Base-by-base conservation (phyloP, 306 rosid genomes). In the Psophocarpus tetragonolobus region DNA sequence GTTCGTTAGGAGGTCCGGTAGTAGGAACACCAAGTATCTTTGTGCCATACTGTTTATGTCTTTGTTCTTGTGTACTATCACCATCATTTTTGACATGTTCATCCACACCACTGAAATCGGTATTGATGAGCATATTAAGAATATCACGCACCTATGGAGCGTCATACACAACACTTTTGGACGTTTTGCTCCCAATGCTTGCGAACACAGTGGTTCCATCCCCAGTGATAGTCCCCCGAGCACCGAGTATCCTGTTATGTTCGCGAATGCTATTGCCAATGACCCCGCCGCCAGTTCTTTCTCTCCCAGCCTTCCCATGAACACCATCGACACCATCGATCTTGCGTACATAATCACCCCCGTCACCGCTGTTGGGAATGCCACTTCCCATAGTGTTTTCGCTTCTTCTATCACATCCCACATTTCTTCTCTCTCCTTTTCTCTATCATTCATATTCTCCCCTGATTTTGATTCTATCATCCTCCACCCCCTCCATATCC, bases 191-290 rank as follows among this genome's bases (percentile, higher is more conserved):
- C 99, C 97, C 72, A 89, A 95, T 84, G 97, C 97, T 69, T 95
- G 99, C 2, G 97, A 91, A 8, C 99, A 95, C 1, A 95, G 92
- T 0, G 99, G 97, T 67, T 92, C 97, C 99, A 95, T 92, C 1
- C 99, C 99, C 0, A 92, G 68, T 51, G 99, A 88, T 0, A 95
- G 71, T 1, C 99, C 99, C 0, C 97, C 88, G 51, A 95, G 91
- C 1, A 95, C 92, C 0, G 97, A 95, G 70, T 95, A 92, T 12
- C 96, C 97, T 0, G 92, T 95, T 76, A 95, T 95, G 84, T 95
- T 95, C 1, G 97, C 99, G n/a, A 91, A 92, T 17, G 99, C 99
- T 27, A 95, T 95, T 75, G 97, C 96, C 0, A 95, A 27, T 0
- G 97, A 91, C 0, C 99, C 97, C 0, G 91, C 92, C 4, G 97